Conservation (phyloP, 2,329 filamentous ascomycete species). For the Cladophialophora immunda region DNA sequence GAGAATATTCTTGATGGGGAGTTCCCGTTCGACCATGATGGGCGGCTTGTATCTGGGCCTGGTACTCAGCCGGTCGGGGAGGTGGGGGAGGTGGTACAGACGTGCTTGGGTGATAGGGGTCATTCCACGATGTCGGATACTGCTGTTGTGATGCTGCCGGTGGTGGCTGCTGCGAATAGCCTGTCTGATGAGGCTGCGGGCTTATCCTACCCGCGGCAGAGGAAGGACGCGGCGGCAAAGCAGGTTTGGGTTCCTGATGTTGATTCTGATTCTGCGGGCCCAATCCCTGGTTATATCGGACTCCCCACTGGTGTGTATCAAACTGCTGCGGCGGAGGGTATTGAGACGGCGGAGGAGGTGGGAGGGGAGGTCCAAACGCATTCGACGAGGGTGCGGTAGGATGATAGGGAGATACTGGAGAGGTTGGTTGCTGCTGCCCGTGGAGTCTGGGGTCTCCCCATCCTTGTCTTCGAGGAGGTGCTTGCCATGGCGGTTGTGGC, state of each 20-base stretch:
- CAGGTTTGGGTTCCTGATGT: conserved; percentile 30
- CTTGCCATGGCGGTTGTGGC: conserved; percentile 41
- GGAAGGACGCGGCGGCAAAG: conserved; percentile 40
- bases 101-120: conserved; percentile 35
- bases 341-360: conserved; percentile 29
- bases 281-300: conserved; percentile 46
- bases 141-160: conserved; percentile 32
- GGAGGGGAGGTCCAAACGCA: conserved; percentile 34
- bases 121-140: conserved; percentile 33
- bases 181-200: conserved; percentile 29
- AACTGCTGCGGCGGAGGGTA: conserved; percentile 30
- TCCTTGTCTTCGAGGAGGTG: conserved; percentile 37
- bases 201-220: conserved; percentile 33
- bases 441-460: conserved; percentile 39
- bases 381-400: conserved; percentile 13
- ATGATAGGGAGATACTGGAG: conserved; percentile 31
- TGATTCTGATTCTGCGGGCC: conserved; percentile 26
- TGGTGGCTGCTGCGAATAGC: conserved; percentile 32
- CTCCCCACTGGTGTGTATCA: conserved; percentile 54
- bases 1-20: conserved; percentile 45
- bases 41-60: conserved; percentile 44
- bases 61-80: conserved; percentile 51
- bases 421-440: conserved; percentile 18
- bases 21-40: conserved; percentile 42
- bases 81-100: conserved; percentile 43